Base-by-base conservation (phyloP, 441 rosid species). In the Iberis amara region DNA sequence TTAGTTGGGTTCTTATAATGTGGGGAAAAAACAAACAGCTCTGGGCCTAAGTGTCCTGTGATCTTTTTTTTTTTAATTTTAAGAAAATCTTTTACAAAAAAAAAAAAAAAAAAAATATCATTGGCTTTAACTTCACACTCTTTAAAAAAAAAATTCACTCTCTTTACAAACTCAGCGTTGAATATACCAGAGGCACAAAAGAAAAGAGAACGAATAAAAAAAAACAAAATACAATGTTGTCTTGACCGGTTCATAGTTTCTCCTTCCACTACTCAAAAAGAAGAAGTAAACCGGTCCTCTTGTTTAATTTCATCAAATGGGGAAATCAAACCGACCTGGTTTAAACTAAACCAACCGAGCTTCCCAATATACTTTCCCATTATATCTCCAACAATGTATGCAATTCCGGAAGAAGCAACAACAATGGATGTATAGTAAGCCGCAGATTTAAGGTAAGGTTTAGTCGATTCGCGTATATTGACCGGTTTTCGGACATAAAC, bases 361-460 rank as follows among this genome's bases (percentile, higher is more conserved):
- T 79, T 52, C 27, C 72, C 65, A 6, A 77, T 18, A n/a, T 87
- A 73, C 24, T 68, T 56, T 43, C 67, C 59, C 38, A 85, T 11
- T 3, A 72, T 52, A 42, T 72, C 73, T 2, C 96, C 96, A 0
- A 51, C 75, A 8, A 79, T 6, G 35, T 74, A 83, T 13, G 95
- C 77, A 40, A 69, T 40, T 10, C 90, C 95, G 0, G 89, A 81
- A 9, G 79, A 75, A 26, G 39, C 23, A 27, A 80, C 11, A 40
- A 77, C 84, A 30, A 61, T 33, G 26, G 11, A 27, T 4, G 79
- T 54, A 18, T 78, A 81, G 67, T 61, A 71, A 15, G 66, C 42
- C 11, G 73, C 54, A 2, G 86, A 74, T 61, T 27, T 76, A 46
- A 80, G 8, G 52, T 85, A 82, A 3, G 84, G 28, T 57, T 56